These are phyloP conservation scores for Backusella mclennaniae DNA, from an alignment of 192 early-diverging fungal genomes.

Conservation along the genomic window DNA sequence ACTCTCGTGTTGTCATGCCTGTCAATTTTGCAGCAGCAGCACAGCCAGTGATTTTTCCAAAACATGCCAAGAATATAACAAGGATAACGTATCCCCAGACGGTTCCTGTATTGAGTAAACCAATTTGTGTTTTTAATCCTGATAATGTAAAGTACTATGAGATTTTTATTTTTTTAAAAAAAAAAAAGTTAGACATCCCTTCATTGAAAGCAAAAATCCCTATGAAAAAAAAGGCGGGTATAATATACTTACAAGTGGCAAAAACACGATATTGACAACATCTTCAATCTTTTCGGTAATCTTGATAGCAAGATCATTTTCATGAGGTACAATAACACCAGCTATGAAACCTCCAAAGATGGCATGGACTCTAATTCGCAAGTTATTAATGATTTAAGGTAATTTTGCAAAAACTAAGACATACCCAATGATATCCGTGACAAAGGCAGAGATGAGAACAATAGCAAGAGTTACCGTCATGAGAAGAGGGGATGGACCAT, in stretches of 20 bases:
- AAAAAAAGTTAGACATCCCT: neutral
- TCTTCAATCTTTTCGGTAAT: slow-evolving; percentile 95
- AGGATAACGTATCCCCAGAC: slow-evolving; percentile 81
- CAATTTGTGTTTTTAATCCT: slow-evolving; percentile 87
- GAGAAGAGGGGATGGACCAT: slow-evolving; percentile 55
- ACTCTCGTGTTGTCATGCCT: slow-evolving; percentile 81
- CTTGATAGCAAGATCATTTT: slow-evolving; percentile 80
- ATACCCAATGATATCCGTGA: slow-evolving; percentile 71
- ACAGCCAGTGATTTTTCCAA: slow-evolving; percentile 86
- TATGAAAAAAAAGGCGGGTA: neutral
- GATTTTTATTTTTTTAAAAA: neutral
- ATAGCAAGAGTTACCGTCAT: slow-evolving; percentile 73
- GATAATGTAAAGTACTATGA: slow-evolving; percentile 86
- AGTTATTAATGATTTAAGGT: too few relatives aligned
- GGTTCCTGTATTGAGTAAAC: slow-evolving; percentile 62
- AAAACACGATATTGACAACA: slow-evolving; percentile 79
- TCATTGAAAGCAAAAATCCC: neutral
- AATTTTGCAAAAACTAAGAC: too few relatives aligned
- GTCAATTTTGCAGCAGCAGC: slow-evolving; percentile 63
- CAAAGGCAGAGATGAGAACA: slow-evolving; percentile 70
- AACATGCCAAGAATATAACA: slow-evolving; percentile 72
- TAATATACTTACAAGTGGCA: slow-evolving; percentile 67
- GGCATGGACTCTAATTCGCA: slow-evolving; percentile 58
- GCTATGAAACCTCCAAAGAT: slow-evolving; percentile 94
- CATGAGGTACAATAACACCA: slow-evolving; percentile 87